Evolutionary conservation across 371 early-diverging fungal genomes (phyloP), one percentile per base, ranked within the genome.

Genomic region (Mortierella polycephala): DNA sequence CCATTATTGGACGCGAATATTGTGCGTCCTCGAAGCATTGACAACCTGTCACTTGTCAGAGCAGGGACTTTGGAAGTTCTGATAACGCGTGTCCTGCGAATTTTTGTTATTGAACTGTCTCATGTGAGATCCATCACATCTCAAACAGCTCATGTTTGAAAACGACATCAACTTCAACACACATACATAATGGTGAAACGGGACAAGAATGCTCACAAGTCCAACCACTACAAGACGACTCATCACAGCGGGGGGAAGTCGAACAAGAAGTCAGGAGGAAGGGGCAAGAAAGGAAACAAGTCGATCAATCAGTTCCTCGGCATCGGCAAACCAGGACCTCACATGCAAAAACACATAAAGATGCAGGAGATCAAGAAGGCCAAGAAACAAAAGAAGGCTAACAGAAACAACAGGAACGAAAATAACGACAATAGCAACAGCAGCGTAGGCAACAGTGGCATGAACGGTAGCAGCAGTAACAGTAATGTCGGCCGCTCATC

Each of bases 311-410:
- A 76, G 40, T 47, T 71, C 51, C 64, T 76, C 40, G 64, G 63
- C 53, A 63, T 75, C 47, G 75, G 71, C 21, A 65, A 75, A 53
- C 70, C 76, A 30, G 76, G 76, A 4, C 76, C 76, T 13, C 76
- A 76, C 37, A 56, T 76, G 7, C 44, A 60, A 21, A 39, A 63
- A 16, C 61, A 65, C 53, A 61, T 52, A 18, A 62, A 60, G 9
- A 41, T 23, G 7, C 67, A 62, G 21, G 73, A 63, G 13, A 59
- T 58, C 18, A 67, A 67, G 51, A 60, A 61, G 30, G 30, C 9
- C 7, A 52, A 57, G 46, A 51, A 18, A 18, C 20, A 20, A 39
- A 18, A 51, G 42, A 21, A 45, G 13, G 13, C 23, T 8, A 18
- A 20, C 52, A 55, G 42, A 23, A n/a, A 16, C 23, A 60, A 20